Evolutionary conservation across 108 stramenopile genomes (phyloP).

Genomic region (Schizochytrium sp.): DNA sequence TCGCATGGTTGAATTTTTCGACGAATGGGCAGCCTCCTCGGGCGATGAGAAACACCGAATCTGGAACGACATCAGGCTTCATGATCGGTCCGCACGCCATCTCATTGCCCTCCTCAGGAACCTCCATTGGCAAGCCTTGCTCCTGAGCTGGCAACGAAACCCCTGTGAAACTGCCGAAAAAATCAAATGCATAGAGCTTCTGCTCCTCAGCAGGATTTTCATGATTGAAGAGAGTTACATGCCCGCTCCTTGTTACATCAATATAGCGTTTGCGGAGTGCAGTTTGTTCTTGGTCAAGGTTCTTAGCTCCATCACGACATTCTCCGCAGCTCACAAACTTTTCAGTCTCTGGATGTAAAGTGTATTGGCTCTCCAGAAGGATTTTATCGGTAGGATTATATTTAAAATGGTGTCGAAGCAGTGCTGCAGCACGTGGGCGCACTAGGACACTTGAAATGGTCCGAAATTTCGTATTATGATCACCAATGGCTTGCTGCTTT

Average conservation of each 20-base stretch:
- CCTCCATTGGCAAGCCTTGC: background rate
- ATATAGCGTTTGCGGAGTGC: background rate
- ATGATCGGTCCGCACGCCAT: conserved; percentile 5
- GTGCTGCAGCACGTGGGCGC: no score
- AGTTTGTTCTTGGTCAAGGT: background rate
- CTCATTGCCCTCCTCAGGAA: background rate
- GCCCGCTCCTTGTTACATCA: no score
- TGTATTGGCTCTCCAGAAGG: no score
- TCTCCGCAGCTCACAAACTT: background rate
- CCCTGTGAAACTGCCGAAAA: background rate
- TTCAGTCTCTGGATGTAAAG: no score
- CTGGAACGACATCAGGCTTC: background rate
- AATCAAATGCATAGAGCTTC: background rate
- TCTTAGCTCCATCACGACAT: background rate
- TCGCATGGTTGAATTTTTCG: conserved; percentile 13
- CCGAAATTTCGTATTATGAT: background rate
- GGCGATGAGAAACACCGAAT: background rate
- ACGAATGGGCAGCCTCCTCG: conserved; percentile 13
- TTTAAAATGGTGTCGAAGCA: no score
- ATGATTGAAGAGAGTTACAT: background rate
- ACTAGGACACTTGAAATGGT: no score
- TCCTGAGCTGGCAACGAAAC: background rate
- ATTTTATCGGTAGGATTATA: no score
- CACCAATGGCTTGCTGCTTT: background rate
- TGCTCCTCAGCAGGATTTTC: background rate